A percentile compares a stretch with the other conserved stretches of the same genome.
Evolutionary conservation across 768 basidiomycete species (phyloP).

Genomic region (Russula griseocarnosa): DNA sequence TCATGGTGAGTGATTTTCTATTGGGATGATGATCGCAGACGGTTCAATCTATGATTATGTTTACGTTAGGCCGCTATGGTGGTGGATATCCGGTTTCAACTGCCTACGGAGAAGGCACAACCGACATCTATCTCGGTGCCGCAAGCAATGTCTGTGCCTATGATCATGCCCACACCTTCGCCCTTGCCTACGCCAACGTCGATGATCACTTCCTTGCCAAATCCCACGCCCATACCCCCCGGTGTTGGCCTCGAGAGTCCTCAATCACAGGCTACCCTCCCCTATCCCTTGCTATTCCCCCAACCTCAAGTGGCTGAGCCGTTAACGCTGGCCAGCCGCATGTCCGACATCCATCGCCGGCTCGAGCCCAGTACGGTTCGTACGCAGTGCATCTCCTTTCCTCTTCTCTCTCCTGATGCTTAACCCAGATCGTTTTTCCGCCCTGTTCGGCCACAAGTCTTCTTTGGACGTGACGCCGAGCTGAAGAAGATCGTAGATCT

Average conservation of each 20-base stretch:
- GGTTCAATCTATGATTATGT: no score
- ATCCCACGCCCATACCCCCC: not conserved
- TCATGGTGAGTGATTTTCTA: constrained; percentile 1
- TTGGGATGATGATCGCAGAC: not conserved
- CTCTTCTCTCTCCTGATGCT: not conserved
- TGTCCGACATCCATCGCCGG: not conserved
- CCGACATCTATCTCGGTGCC: not conserved
- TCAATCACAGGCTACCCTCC: not conserved
- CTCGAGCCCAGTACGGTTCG: constrained; percentile 12
- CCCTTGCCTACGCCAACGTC: not conserved
- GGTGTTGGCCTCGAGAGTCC: not conserved
- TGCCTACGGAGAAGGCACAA: constrained; percentile 10
- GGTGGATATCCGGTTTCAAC: constrained; percentile 15
- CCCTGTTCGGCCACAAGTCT: constrained; percentile 15
- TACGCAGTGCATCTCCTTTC: not conserved
- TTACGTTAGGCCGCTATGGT: constrained; percentile 10
- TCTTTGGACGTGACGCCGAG: constrained; percentile 25
- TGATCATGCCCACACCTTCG: not conserved
- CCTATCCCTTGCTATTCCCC: not conserved
- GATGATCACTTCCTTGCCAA: not conserved
- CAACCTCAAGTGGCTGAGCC: constrained; percentile 1
- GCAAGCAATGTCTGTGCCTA: not conserved
- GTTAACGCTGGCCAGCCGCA: not conserved
- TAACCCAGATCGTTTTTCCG: constrained; percentile 9
- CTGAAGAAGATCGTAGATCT: constrained; percentile 11